phyloP scores from a whole-genome alignment of 495 filamentous ascomycete species.

The Lindgomyces ingoldianus region DNA sequence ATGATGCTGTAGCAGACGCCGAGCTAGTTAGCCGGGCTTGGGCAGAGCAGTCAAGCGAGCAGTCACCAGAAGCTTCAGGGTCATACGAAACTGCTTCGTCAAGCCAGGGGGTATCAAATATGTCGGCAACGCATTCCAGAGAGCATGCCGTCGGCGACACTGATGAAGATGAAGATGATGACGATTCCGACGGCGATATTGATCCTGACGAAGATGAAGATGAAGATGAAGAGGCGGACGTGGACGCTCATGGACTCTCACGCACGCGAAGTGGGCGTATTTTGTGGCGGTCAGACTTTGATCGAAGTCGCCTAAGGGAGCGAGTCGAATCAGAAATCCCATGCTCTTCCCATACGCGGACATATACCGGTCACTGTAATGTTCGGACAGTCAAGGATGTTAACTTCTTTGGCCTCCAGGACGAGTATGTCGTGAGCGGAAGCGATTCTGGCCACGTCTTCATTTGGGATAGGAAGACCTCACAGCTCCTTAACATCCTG shows the following conservation, averaged over 20 bases:
- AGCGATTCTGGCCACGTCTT: conserved; percentile 71
- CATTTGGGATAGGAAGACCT: conserved; percentile 68
- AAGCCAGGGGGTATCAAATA: background rate
- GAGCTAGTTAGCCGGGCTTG: conserved; percentile 24
- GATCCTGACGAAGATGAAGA: conserved; percentile 46
- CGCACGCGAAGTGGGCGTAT: conserved; percentile 45
- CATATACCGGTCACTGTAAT: conserved; percentile 71
- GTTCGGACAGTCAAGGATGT: conserved; percentile 74
- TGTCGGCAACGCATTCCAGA: background rate
- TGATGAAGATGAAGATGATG: conserved; percentile 31
- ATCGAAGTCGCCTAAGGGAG: conserved; percentile 45
- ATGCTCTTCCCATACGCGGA: conserved; percentile 58
- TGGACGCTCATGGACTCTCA: conserved; percentile 44
- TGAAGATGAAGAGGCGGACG: conserved; percentile 44
- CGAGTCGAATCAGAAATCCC: conserved; percentile 58
- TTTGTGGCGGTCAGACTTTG: conserved; percentile 45
- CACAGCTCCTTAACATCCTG: conserved; percentile 65
- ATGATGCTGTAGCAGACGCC: conserved; percentile 27
- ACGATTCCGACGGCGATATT: conserved; percentile 37
- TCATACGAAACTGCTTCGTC: background rate
- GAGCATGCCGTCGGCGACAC: background rate
- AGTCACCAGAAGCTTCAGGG: conserved; percentile 6
- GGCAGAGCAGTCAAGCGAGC: conserved; percentile 24
- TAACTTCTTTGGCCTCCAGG: conserved; percentile 70
- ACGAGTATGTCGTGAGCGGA: conserved; percentile 75